phyloP scores from a whole-genome alignment of 1,139 yeast genomes.

The Blastobotrys petasosporus region DNA sequence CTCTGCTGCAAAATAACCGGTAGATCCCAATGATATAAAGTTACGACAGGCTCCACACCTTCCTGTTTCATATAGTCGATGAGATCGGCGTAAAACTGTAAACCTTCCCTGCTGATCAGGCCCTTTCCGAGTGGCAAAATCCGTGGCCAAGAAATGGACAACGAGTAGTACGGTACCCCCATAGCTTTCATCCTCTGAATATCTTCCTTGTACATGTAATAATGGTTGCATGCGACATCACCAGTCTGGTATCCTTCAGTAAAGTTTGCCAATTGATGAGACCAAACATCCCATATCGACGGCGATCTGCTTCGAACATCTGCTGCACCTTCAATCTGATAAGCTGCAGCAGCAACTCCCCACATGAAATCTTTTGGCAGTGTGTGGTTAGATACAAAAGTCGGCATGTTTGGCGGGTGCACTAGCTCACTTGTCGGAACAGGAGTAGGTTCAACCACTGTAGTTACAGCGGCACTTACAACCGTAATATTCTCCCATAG shows the following conservation, averaged over 20 bases:
- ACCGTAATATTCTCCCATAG: constrained; percentile 14
- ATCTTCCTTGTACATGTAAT: constrained; percentile 33
- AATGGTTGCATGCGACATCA: constrained; percentile 32
- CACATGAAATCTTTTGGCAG: constrained; percentile 8
- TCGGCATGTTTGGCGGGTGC: constrained; percentile 6
- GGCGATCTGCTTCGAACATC: constrained; percentile 34
- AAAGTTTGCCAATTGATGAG: constrained; percentile 9
- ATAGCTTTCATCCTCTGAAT: constrained; percentile 32
- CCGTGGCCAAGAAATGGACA: constrained; percentile 34
- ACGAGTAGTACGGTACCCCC: constrained; percentile 32
- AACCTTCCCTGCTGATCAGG: constrained; percentile 27
- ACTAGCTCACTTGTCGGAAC: neutral
- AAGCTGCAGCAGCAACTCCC: constrained; percentile 12
- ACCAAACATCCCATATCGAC: constrained; percentile 26
- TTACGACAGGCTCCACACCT: constrained; percentile 32
- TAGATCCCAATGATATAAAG: constrained; percentile 33
- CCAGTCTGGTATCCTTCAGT: constrained; percentile 13
- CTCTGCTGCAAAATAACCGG: constrained; percentile 24
- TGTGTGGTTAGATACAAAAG: neutral
- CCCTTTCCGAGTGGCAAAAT: constrained; percentile 33
- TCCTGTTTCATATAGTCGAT: constrained; percentile 29
- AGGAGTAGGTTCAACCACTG: constrained; percentile 12
- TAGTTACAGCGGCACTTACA: constrained; percentile 10
- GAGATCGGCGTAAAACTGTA: constrained; percentile 33
- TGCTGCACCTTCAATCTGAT: constrained; percentile 37